Evolutionary conservation across 2,329 filamentous ascomycete species (phyloP).

Genomic region (Fusarium sp.): DNA sequence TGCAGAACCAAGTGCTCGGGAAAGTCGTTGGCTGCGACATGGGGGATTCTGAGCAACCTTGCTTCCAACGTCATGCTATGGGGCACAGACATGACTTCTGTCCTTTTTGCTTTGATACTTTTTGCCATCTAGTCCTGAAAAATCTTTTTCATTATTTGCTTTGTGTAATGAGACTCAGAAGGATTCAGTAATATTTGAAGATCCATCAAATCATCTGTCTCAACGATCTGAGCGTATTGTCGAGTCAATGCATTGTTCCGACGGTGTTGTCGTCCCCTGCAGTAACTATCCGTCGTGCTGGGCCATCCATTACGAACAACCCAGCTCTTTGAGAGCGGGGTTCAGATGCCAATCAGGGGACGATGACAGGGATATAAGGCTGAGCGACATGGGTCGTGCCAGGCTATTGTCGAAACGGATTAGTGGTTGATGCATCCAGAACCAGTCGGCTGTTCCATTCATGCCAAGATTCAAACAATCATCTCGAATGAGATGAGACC

Average conservation of each 20-base stretch:
- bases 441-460: conserved; percentile 39
- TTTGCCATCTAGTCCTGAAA: neutral
- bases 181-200: conserved; percentile 7
- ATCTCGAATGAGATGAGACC: conserved; percentile 36
- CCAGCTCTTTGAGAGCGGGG: conserved; percentile 31
- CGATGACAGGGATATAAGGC: conserved; percentile 35
- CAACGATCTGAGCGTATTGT: conserved; percentile 22
- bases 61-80: conserved; percentile 33
- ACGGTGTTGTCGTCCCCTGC: conserved; percentile 21
- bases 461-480: conserved; percentile 41
- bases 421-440: conserved; percentile 35
- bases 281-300: conserved; percentile 23
- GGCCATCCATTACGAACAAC: conserved; percentile 30
- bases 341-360: conserved; percentile 44
- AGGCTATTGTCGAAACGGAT: conserved; percentile 40
- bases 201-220: conserved; percentile 16
- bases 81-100: neutral
- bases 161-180: neutral
- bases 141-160: neutral
- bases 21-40: conserved; percentile 34
- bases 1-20: conserved; percentile 40
- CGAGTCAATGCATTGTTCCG: conserved; percentile 36
- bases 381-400: conserved; percentile 32
- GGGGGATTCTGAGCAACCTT: conserved; percentile 34
- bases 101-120: conserved; percentile 1